Evolutionary conservation across 768 basidiomycete genomes (phyloP).

Genomic region (Podaxis sp.): DNA sequence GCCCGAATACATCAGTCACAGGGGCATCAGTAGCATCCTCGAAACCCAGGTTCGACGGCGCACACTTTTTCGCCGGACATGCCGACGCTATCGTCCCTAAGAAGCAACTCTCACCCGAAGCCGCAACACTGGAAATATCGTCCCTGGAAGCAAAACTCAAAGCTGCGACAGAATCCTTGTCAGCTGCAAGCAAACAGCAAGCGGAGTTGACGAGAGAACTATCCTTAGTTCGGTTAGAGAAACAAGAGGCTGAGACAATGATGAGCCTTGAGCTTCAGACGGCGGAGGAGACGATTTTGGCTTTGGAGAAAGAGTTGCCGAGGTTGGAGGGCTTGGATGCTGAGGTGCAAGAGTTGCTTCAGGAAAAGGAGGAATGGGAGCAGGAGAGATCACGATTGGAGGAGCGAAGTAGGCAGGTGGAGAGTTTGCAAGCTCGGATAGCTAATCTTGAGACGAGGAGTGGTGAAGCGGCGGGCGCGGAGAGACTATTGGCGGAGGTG

Average conservation of each 20-base stretch:
- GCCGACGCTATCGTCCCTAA: conserved; percentile 62
- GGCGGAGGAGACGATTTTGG: conserved; percentile 63
- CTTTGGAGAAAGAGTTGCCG: conserved; percentile 55
- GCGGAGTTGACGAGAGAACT: conserved; percentile 63
- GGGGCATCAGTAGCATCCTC: conserved; percentile 42
- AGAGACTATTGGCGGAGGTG: conserved; percentile 36
- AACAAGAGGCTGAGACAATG: conserved; percentile 64
- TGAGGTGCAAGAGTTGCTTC: conserved; percentile 46
- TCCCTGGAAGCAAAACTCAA: conserved; percentile 66
- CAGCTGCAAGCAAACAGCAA: conserved; percentile 59
- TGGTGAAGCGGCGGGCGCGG: conserved; percentile 40
- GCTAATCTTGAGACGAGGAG: conserved; percentile 33
- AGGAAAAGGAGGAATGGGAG: conserved; percentile 53
- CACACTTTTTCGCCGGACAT: conserved; percentile 85
- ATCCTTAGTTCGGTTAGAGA: conserved; percentile 62
- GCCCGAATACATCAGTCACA: conserved; percentile 35
- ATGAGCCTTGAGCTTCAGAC: conserved; percentile 65
- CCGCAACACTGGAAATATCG: conserved; percentile 43
- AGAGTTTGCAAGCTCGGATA: conserved; percentile 42
- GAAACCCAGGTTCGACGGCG: conserved; percentile 73
- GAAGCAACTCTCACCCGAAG: conserved; percentile 40
- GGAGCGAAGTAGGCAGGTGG: conserved; percentile 36
- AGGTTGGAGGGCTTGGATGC: conserved; percentile 47
- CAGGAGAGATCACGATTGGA: conserved; percentile 44
- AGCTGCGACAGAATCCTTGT: conserved; percentile 56